Base-by-base conservation (phyloP, 2,329 filamentous ascomycete genomes). In the Sporothrix curviconia region DNA sequence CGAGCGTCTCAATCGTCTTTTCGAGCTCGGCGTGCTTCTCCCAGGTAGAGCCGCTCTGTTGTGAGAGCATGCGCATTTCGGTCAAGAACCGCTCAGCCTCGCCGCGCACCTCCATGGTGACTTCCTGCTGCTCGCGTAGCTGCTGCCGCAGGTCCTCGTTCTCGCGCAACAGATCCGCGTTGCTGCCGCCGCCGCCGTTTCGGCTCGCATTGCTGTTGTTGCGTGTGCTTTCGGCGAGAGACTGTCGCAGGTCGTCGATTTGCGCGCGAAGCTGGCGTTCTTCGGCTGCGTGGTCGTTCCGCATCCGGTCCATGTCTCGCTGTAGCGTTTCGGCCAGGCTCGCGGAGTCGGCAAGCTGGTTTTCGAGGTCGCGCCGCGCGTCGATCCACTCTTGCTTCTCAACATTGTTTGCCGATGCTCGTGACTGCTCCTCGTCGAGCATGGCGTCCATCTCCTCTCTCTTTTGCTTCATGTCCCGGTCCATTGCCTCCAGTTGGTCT, bases 61-160 rank as follows among this genome's bases (percentile, higher is more conserved):
- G 81, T 5, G 92, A 95, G 47, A 97, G 79, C 46, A 82, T 77
- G 61, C 89, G 85, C 94, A 97, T 99, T 71, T 99, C 94, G 61
- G 83, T 80, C 43, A 99, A 73, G 68, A 92, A 96, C 51, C 85
- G 81, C 57, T 89, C 85, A 0, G 92, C 91, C 72, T 96, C 90
- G 56, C 81, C 83, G 24, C 89, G 84, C 32, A 96, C 94, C 66
- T 96, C 89, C 60, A 95, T 87, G 0, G 91, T 95, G 2, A 94
- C 81, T 58, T 87, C 81, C 64, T 90, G 86, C 69, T 97, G 92
- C 62, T 92, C 80, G 54, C 77, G 74, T 22, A 92, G 72, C 30
- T 86, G 80, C 36, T 72, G 70, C 62, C 87, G 83, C 22, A 92
- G 73, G 43, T 83, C 81, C 57, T 86, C 79, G 65, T 96, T 89